phyloP scores from a whole-genome alignment of 140 eudicot species.

The Oenanthe javanica region DNA sequence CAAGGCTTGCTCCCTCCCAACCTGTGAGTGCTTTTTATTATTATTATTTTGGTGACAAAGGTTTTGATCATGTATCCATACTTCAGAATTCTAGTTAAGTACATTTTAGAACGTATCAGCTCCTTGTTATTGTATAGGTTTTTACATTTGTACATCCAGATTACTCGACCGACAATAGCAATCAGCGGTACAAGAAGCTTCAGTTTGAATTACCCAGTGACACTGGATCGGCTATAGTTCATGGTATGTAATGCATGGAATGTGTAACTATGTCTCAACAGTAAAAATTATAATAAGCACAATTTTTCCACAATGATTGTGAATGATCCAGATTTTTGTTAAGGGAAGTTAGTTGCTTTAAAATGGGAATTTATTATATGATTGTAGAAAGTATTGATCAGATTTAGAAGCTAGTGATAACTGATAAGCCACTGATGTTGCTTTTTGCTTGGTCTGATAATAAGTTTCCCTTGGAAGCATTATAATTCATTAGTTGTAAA shows the following conservation, averaged over 20 bases:
- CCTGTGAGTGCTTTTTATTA: conserved; percentile 45
- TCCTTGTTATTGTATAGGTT: conserved; percentile 33
- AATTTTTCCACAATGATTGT: neutral
- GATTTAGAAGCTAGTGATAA: too few species aligned
- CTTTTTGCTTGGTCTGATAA: neutral
- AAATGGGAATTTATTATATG: neutral
- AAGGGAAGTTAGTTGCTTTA: neutral
- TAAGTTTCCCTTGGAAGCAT: neutral
- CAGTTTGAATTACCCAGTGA: conserved; percentile 64
- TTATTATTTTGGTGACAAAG: neutral
- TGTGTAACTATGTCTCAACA: neutral
- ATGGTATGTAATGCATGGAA: conserved; percentile 44
- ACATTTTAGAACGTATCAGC: neutral
- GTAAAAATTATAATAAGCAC: neutral
- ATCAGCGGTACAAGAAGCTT: conserved; percentile 84
- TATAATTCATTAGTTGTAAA: neutral
- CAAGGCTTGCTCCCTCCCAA: conserved; percentile 84
- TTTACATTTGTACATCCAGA: conserved; percentile 88
- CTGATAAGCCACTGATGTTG: neutral
- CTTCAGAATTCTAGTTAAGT: conserved; percentile 1
- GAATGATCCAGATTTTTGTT: neutral
- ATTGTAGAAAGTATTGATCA: too few species aligned
- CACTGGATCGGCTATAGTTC: conserved; percentile 83
- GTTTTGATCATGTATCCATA: neutral
- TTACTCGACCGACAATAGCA: conserved; percentile 44